Base-by-base conservation (phyloP, 305 asterid species). In the Coffea humblotiana region DNA sequence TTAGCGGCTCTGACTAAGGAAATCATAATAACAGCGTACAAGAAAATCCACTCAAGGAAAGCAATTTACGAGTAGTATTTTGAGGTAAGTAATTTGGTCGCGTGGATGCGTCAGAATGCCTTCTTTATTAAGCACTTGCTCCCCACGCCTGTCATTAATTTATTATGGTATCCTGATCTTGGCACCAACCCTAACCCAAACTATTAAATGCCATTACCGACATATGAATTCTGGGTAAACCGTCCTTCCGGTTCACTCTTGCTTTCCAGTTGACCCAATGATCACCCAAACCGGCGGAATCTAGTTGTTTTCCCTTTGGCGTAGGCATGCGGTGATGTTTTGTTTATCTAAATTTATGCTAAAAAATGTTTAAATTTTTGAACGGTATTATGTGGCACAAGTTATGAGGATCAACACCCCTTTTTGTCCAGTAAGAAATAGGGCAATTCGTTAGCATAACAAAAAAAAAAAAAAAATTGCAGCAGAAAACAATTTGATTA, bases 91-190 rank as follows among this genome's bases (percentile, higher is more conserved):
- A 19, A 67, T 47, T 63, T 72, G 78, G 71, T 69, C 27, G 72
- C 48, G 47, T 40, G 69, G 82, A 74, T 58, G 27, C 85, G 73
- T 81, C 79, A 40, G 23, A 77, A 75, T 81, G 76, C 49, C 64
- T 75, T 84, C 51, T 40, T 35, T 13, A 51, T 83, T 43, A 77
- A 73, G 79, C 71, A 79, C 75, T 77, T 81, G 65, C 45, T 52
- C 37, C 67, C 83, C 82, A 66, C 72, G 51, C 68, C 60, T 49
- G 77, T 61, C 71, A 14, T 19, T 47, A 78, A 45, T 48, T 66
- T 71, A 80, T 27, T 65, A 76, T 35, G 16, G 47, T 64, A 48
- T 64, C 43, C 66, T n/a, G 71, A 48, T 43, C 45, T 52, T 18
- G 66, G 47, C 71, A 8, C 13, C 43, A 71, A 64, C 60, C 72